Conservation (phyloP, 2,329 filamentous ascomycete species). For the Neopestalotiopsis sp. region DNA sequence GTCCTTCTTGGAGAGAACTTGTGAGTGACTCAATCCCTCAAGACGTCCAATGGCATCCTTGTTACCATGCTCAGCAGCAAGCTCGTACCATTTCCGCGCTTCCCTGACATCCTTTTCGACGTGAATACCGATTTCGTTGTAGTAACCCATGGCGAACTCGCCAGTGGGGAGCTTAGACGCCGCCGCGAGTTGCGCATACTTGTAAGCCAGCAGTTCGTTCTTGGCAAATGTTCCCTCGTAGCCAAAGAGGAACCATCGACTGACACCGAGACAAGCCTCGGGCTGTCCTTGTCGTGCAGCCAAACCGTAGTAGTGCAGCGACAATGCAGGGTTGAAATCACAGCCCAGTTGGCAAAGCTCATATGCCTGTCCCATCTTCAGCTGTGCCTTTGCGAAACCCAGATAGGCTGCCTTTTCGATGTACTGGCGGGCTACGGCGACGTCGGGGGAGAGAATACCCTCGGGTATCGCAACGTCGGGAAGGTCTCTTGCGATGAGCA, state of each 20-base stretch:
- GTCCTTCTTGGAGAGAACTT: conserved; percentile 85
- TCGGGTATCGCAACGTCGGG: conserved; percentile 87
- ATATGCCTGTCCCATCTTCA: conserved; percentile 96
- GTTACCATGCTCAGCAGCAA: conserved; percentile 89
- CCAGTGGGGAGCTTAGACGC: conserved; percentile 82
- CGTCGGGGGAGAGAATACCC: conserved; percentile 71
- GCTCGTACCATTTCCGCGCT: conserved; percentile 87
- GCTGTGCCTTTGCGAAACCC: conserved; percentile 93
- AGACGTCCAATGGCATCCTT: conserved; percentile 84
- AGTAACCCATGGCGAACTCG: conserved; percentile 97
- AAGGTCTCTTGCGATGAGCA: conserved; percentile 89
- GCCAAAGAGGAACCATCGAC: conserved; percentile 97
- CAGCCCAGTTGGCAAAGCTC: conserved; percentile 93
- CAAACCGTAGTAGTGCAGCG: conserved; percentile 93
- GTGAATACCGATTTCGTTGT: conserved; percentile 94
- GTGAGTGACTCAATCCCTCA: conserved; percentile 82
- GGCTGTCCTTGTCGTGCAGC: conserved; percentile 90
- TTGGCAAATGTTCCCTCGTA: conserved; percentile 92
- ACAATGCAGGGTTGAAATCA: conserved; percentile 92
- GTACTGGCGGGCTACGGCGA: conserved; percentile 78
- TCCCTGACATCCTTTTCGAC: conserved; percentile 83
- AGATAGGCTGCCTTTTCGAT: conserved; percentile 97
- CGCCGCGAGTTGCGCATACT: conserved; percentile 88
- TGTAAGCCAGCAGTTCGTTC: conserved; percentile 92
- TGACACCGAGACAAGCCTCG: conserved; percentile 94